Base-by-base conservation (phyloP, 331 rosid species). In the Telfairia occidentalis region DNA sequence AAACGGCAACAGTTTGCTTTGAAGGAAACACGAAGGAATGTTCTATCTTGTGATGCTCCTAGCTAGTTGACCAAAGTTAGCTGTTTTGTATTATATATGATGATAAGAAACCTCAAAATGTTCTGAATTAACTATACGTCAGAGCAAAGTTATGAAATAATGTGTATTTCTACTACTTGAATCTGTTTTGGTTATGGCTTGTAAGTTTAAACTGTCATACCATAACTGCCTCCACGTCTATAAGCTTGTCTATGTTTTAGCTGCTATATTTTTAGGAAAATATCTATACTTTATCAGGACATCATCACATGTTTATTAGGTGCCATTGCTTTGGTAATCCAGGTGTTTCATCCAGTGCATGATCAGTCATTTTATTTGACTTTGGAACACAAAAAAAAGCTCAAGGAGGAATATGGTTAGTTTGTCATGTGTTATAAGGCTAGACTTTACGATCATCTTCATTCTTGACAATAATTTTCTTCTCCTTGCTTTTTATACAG, bases 331-430 rank as follows among this genome's bases (percentile, higher is more conserved):
- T 12, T 75, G 38, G 37, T 57, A 5, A 83, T 72, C 52, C 85
- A 90, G 89, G 91, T 88, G 43, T 78, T 88, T 77, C 91, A 90
- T 74, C 88, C 92, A 32, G 87, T 90, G 63, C 92, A 90, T 46
- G 92, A 90, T 76, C 96, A 90, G 80, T 84, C 88, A 57, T 67
- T 90, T 48, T 88, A 83, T 84, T 80, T 88, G 69, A 90, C 85
- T 73, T 84, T 83, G 83, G 80, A 64, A 59, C 96, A 90, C 78
- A 86, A 86, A 82, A 85, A 80, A 76, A 85, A 78, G 65, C 87
- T 90, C 34, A 88, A 90, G 83, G 78, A 60, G 81, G 96, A 88
- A 77, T 88, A 78, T 26, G 76, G 92, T 88, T 82, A 82, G 89
- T 16, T 13, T 75, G 18, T 69, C 37, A 35, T 7, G 74, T 43